Base-by-base conservation (phyloP, 257 asterid genomes). In the Agastache rugosa region DNA sequence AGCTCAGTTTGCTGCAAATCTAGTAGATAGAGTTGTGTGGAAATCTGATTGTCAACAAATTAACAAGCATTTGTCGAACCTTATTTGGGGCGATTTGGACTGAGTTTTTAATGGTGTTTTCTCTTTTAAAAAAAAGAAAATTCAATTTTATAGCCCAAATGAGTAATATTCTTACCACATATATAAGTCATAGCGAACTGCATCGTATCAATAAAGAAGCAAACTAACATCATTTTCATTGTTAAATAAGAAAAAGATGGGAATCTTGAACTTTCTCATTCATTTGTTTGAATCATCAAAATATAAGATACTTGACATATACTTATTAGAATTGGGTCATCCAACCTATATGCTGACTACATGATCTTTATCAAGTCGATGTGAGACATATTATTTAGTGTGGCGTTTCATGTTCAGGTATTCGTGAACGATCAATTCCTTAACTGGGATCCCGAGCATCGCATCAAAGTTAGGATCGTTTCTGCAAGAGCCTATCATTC, bases 401-500 rank as follows among this genome's bases (percentile, higher is more conserved):
- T 23, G 39, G 47, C 29, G 17, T 11, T 42, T 22, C 42, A 8
- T 56, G 29, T 69, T 78, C 86, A 90, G 97, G 96, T 91, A 67
- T 91, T 73, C 51, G 96, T 93, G 77, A 91, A 93, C 59, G 98
- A 93, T 72, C 98, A 93, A 77, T 93, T 89, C 82, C 90, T 93
- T 23, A 93, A 91, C 64, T 93, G 98, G 98, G 98, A 93, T 62
- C 93, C 96, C 1, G 83, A 89, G 84, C 74, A 93, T 65, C 95
- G 92, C 6, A 87, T 93, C 75, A 93, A 93, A 90, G 98, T 93
- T 63, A 82, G 98, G 78, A 93, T 93, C 53, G 97, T 93, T 74
- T 89, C 97, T 11, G 98, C 98, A 12, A 88, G 97, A 81, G 98
- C 98, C 47, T 93, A 93, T 67, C 98, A 93, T 72, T 93, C 98